A percentile compares a stretch with the other conserved stretches of the same genome.
Conservation (phyloP, 306 rosid genomes). For the Fragaria iinumae region DNA sequence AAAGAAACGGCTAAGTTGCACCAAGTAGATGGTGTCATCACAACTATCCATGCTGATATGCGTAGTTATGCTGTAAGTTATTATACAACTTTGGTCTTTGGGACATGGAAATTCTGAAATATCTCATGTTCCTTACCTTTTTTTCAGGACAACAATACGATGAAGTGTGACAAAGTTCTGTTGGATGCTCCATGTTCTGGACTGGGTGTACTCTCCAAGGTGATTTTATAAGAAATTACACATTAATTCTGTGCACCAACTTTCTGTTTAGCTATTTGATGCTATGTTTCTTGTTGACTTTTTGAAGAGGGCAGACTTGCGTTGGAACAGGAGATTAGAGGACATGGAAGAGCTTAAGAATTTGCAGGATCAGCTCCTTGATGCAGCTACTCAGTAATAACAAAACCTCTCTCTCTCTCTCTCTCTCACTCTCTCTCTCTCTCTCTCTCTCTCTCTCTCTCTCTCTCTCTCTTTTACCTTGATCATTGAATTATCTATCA, state of each 20-base stretch:
- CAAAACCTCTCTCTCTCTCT: constrained; percentile 1
- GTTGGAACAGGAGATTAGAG: constrained; percentile 74
- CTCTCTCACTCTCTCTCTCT: constrained; percentile 11
- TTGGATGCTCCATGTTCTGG: constrained; percentile 92
- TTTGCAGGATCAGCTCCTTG: constrained; percentile 73
- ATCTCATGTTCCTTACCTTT: constrained; percentile 16
- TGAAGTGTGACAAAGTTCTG: constrained; percentile 67
- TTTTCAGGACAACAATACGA: constrained; percentile 47
- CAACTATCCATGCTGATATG: constrained; percentile 62
- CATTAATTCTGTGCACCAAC: background rate
- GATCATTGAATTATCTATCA: background rate
- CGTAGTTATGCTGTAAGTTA: constrained; percentile 55
- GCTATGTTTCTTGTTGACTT: constrained; percentile 26
- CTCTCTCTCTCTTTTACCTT: background rate
- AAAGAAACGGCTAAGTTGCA: constrained; percentile 80
- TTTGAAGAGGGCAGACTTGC: constrained; percentile 81
- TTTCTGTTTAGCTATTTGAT: constrained; percentile 6
- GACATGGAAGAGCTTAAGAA: constrained; percentile 70
- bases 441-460: constrained; percentile 1
- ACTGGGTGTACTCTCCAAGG: constrained; percentile 92
- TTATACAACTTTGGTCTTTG: constrained; percentile 1
- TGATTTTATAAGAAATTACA: constrained; percentile 25
- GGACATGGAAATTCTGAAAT: constrained; percentile 3
- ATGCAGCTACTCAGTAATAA: constrained; percentile 75
- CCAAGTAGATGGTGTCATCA: constrained; percentile 64